Evolutionary conservation across 164 flowering plant genomes (phyloP), one percentile per base, ranked within the genome.

Genomic region (Houttuynia cordata): DNA sequence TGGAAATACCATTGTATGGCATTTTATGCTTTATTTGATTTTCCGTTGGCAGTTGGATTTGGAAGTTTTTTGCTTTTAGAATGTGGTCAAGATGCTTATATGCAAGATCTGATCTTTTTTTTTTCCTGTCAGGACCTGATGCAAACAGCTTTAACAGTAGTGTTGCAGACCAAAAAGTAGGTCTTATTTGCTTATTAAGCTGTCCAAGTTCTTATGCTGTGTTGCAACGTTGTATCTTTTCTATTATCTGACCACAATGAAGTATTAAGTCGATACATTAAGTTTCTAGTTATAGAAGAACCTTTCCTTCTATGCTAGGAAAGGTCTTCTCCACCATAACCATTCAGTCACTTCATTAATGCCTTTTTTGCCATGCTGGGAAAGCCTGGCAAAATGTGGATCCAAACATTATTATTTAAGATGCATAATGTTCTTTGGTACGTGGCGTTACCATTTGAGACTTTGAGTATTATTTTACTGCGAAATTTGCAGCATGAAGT

Each of bases 81-180:
- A n/a, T 57, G 59, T 39, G 9, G 20, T 37, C 45, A 57, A 24
- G 25, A 41, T 63, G 34, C 40, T 59, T 9, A 23, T 65, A 62
- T 41, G 20, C 52, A 63, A 37, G 59, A 42, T 45, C 23, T 58
- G 10, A 41, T 69, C 75, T 23, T 70, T 14, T 30, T 62, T 58
- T 62, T 45, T n/a, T 45, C 6, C 37, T 66, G 17, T 7, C 73
- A 91, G 98, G 75, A 58, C 68, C 87, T 62, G 91, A 82, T 66
- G 67, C 67, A 68, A 82, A 71, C 80, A 92, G 86, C 75, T 91
- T 91, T 75, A 91, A 91, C 71, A 85, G 61, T 81, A 87, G 76
- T 57, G 91, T 91, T 41, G 88, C 95, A 54, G 98, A 81, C 75
- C 83, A 87, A 69, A 81, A 87, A 70, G 98, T 88, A 72, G 60